Conservation (phyloP, 176 grass and related monocot genomes). For the Echinochloa phyllopogon region DNA sequence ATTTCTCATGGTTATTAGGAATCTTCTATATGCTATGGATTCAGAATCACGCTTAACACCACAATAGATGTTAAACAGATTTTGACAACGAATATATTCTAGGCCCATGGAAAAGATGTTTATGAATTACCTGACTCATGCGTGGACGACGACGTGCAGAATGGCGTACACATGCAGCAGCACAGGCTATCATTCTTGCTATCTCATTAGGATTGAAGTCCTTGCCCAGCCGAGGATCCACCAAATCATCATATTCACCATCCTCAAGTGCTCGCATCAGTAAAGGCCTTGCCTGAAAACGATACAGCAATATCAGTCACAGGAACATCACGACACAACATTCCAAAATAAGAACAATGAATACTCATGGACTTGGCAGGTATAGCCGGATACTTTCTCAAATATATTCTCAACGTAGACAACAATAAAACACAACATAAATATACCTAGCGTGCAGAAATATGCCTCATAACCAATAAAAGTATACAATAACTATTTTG, state of each 20-base stretch:
- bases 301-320: constrained; percentile 29
- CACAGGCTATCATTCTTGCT: constrained; percentile 87
- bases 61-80: not conserved
- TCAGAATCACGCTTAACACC: not conserved
- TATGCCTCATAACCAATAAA: not conserved
- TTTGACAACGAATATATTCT: not conserved
- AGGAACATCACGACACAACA: not conserved
- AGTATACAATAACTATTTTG: no score
- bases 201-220: constrained; percentile 83
- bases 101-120: not conserved
- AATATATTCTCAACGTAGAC: no score
- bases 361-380: not conserved
- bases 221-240: constrained; percentile 70
- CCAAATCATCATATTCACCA: constrained; percentile 67
- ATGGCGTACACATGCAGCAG: constrained; percentile 93
- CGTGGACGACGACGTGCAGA: constrained; percentile 86
- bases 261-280: constrained; percentile 77
- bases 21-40: not conserved
- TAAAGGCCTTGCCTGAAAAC: constrained; percentile 84
- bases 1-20: not conserved
- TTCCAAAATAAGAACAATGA: not conserved
- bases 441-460: not conserved
- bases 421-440: no score
- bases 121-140: constrained; percentile 87
- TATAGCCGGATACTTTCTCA: not conserved